Percentiles rank a stretch among this genome's conserved stretches.
Conservation (phyloP, 306 rosid species). For the Trichosanthes cucumerina region DNA sequence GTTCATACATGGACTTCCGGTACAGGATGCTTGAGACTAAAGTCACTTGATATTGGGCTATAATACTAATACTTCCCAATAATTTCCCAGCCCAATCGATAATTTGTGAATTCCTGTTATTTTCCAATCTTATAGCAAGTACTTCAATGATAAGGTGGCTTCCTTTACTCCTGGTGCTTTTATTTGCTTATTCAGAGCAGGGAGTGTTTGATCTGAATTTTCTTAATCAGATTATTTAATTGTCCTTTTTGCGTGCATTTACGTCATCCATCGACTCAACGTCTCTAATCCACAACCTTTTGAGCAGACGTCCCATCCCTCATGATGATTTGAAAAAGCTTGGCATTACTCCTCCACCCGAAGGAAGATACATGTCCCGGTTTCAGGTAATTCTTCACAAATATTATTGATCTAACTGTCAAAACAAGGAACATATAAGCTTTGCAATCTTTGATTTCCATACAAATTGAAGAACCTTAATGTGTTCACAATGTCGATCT, state of each 20-base stretch:
- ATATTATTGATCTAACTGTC: background rate
- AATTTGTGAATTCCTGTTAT: background rate
- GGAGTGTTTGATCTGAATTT: background rate
- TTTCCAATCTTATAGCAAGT: background rate
- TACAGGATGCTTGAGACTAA: background rate
- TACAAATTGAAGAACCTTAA: background rate
- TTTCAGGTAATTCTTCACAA: conserved; percentile 39
- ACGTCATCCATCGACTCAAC: background rate
- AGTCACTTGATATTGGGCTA: background rate
- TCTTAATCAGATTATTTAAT: background rate
- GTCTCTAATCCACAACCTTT: background rate
- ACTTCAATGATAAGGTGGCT: background rate
- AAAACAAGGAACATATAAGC: background rate
- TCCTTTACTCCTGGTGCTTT: background rate
- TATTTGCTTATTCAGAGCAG: background rate
- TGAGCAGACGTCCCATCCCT: conserved; percentile 64
- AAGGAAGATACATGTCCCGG: conserved; percentile 82
- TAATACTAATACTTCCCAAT: background rate
- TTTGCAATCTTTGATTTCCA: background rate
- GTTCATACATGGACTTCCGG: background rate
- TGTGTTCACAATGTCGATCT: background rate
- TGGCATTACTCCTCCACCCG: conserved; percentile 85
- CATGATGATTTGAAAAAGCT: conserved; percentile 64
- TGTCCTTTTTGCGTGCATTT: background rate
- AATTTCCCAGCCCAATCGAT: background rate